These are phyloP conservation scores for Passalora sequoiae DNA, from an alignment of 2,329 filamentous ascomycete species.

Conservation along the genomic window DNA sequence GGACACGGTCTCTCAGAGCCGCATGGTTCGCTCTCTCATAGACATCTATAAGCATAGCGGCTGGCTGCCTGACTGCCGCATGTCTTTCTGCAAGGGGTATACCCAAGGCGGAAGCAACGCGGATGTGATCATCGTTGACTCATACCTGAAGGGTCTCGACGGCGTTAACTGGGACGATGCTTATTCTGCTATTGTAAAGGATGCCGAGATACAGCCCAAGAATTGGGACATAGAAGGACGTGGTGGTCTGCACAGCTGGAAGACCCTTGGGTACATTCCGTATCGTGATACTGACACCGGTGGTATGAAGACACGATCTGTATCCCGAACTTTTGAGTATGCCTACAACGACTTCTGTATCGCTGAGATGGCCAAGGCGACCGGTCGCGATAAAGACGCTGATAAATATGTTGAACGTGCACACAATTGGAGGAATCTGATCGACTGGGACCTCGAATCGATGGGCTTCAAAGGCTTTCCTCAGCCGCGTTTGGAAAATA, in stretches of 20 bases:
- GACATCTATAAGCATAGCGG: constrained; percentile 66
- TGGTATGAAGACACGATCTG: constrained; percentile 51
- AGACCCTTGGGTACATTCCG: constrained; percentile 38
- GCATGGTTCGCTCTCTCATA: constrained; percentile 64
- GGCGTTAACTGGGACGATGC: constrained; percentile 40
- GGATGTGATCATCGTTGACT: constrained; percentile 64
- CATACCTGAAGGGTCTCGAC: constrained; percentile 57
- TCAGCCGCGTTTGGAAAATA: constrained; percentile 17
- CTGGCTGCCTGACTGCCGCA: constrained; percentile 68
- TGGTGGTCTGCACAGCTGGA: constrained; percentile 39
- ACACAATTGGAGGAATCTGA: constrained; percentile 54
- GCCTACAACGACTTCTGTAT: constrained; percentile 71
- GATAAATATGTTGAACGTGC: constrained; percentile 54
- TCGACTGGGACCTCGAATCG: constrained; percentile 17
- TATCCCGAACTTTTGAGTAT: constrained; percentile 38
- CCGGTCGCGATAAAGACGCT: constrained; percentile 52
- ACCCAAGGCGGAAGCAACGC: constrained; percentile 73
- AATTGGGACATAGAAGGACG: constrained; percentile 36
- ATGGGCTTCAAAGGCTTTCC: constrained; percentile 23
- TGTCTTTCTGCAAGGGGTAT: constrained; percentile 66
- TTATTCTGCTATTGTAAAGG: constrained; percentile 30
- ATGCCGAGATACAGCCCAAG: constrained; percentile 28
- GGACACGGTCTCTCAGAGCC: constrained; percentile 57
- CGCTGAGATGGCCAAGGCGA: constrained; percentile 53
- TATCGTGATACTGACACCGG: constrained; percentile 47